A percentile compares a stretch with the other conserved stretches of the same genome.
phyloP scores from a whole-genome alignment of 2,329 filamentous ascomycete species.

The Apiospora malaysiana region DNA sequence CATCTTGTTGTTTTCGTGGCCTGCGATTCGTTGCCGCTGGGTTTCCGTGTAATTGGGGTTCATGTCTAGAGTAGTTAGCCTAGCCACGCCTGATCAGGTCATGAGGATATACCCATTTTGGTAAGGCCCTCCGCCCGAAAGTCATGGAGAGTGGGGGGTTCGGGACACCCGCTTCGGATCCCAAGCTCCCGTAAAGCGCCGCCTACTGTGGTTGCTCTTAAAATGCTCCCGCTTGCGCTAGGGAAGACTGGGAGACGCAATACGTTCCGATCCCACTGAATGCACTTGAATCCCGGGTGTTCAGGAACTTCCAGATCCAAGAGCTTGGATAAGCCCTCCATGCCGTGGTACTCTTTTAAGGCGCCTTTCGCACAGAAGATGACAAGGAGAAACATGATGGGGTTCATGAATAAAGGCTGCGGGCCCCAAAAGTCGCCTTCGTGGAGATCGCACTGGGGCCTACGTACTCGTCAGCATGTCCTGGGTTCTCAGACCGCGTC shows the following conservation, averaged over 20 bases:
- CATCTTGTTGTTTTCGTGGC: neutral
- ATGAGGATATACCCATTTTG: neutral
- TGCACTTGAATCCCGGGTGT: neutral
- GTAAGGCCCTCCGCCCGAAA: slow-evolving; percentile 7
- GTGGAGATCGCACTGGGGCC: slow-evolving; percentile 14
- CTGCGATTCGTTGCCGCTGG: neutral
- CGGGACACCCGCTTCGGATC: neutral
- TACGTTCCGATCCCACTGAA: neutral
- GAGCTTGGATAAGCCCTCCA: neutral
- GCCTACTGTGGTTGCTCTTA: neutral
- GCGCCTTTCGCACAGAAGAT: slow-evolving; percentile 49
- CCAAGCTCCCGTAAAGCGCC: neutral
- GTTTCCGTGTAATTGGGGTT: neutral
- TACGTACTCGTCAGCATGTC: neutral
- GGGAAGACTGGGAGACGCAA: neutral
- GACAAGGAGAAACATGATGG: slow-evolving; percentile 48
- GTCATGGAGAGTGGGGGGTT: neutral
- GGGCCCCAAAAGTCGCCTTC: slow-evolving; percentile 10
- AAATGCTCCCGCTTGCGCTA: neutral
- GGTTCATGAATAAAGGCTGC: slow-evolving; percentile 41
- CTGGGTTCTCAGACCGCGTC: neutral
- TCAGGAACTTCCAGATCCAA: neutral
- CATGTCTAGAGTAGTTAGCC: neutral
- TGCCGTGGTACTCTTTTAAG: slow-evolving; percentile 42
- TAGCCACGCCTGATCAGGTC: neutral